Conservation (phyloP, 2,329 filamentous ascomycete species). For the Aspergillus fumigatus region DNA sequence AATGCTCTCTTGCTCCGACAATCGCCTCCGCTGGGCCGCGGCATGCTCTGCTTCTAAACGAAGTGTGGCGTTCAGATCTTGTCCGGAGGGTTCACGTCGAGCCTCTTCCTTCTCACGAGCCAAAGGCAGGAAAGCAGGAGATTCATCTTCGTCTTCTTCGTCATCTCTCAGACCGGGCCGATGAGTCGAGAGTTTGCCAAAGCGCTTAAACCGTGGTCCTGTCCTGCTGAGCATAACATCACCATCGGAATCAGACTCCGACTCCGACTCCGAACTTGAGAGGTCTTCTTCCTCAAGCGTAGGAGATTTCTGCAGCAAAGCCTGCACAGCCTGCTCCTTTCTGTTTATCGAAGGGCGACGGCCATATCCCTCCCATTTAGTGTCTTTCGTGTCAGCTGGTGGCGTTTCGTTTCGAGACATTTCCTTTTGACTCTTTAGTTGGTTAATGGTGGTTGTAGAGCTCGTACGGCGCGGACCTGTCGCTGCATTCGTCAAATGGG, state of each 20-base stretch:
- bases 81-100: slow-evolving; percentile 18
- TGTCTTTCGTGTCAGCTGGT: slow-evolving; percentile 21
- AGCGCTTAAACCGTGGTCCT: slow-evolving; percentile 31
- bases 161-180: slow-evolving; percentile 30
- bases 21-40: slow-evolving; percentile 22
- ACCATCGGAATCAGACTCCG: slow-evolving; percentile 30
- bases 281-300: slow-evolving; percentile 32
- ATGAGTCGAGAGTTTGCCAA: slow-evolving; percentile 38
- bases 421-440: slow-evolving; percentile 21
- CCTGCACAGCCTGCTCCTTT: slow-evolving; percentile 21
- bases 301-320: slow-evolving; percentile 25
- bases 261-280: slow-evolving; percentile 30
- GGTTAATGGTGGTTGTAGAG: slow-evolving; percentile 28
- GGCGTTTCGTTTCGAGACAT: slow-evolving; percentile 22
- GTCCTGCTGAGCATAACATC: slow-evolving; percentile 17
- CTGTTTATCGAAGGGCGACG: slow-evolving; percentile 20
- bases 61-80: slow-evolving; percentile 40
- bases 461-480: slow-evolving; percentile 24
- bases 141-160: slow-evolving; percentile 43
- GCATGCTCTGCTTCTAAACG: slow-evolving; percentile 31
- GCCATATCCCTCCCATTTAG: slow-evolving; percentile 16
- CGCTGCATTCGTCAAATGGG: slow-evolving; percentile 7
- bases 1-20: slow-evolving; percentile 20
- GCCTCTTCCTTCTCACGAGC: slow-evolving; percentile 17
- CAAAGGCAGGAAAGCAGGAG: slow-evolving; percentile 44